Percentiles rank a stretch among this genome's conserved stretches.
Conservation (phyloP, 2,329 filamentous ascomycete species). For the Trichoderma breve region DNA sequence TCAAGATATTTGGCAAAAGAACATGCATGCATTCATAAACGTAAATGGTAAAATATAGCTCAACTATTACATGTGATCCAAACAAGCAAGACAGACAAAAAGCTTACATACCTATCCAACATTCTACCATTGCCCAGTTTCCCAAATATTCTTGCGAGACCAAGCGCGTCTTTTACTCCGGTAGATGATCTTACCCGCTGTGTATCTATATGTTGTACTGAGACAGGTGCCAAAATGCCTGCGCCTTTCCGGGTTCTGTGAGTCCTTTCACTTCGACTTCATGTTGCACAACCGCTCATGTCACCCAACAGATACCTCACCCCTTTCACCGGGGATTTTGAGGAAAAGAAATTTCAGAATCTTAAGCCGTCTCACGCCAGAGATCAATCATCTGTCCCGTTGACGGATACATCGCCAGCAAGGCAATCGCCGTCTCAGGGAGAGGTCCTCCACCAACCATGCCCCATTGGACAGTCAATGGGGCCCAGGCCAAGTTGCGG, state of each 20-base stretch:
- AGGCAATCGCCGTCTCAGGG: slow-evolving; percentile 41
- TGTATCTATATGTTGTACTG: neutral
- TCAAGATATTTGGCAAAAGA: neutral
- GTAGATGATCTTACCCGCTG: neutral
- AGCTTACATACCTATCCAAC: neutral
- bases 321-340: neutral
- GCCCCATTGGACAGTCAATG: slow-evolving; percentile 83
- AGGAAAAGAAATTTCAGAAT: neutral
- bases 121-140: neutral
- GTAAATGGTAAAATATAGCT: neutral
- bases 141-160: neutral
- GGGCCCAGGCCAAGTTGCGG: slow-evolving; percentile 73
- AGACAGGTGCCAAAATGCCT: neutral
- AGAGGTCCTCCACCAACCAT: slow-evolving; percentile 57
- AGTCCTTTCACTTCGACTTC: neutral
- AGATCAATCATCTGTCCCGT: slow-evolving; percentile 45
- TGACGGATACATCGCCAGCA: slow-evolving; percentile 46
- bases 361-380: slow-evolving; percentile 41
- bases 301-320: neutral
- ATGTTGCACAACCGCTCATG: neutral
- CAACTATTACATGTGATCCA: neutral
- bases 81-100: neutral
- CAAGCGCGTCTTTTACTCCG: neutral
- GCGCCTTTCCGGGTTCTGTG: neutral
- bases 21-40: neutral